Evolutionary conservation across 805 yeast species (phyloP).

Genomic region (Myxozyma lipomycoides): DNA sequence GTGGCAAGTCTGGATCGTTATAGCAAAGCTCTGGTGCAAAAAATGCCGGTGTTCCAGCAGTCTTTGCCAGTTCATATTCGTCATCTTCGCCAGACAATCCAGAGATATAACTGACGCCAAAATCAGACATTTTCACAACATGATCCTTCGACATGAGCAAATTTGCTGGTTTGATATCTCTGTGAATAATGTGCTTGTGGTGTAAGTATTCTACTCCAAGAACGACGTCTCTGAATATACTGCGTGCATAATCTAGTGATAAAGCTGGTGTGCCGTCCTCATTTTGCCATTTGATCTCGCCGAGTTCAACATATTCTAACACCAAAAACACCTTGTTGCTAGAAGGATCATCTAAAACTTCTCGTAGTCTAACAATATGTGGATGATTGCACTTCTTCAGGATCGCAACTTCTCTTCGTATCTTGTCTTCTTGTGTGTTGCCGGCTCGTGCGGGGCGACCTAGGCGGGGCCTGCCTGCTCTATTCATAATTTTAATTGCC

Average conservation of each 20-base stretch:
- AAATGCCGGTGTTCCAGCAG: constrained; percentile 97
- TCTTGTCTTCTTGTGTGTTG: constrained; percentile 61
- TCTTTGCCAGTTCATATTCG: constrained; percentile 85
- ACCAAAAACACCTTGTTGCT: constrained; percentile 86
- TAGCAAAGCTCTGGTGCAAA: constrained; percentile 90
- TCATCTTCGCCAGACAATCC: constrained; percentile 29
- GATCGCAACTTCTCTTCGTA: constrained; percentile 84
- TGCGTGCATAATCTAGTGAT: constrained; percentile 61
- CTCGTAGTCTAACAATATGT: constrained; percentile 80
- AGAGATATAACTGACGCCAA: constrained; percentile 84
- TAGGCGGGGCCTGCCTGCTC: constrained; percentile 54
- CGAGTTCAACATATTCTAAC: constrained; percentile 81
- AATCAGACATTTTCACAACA: constrained; percentile 88
- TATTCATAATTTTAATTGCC: constrained; percentile 88
- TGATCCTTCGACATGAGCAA: constrained; percentile 65
- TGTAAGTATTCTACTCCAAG: constrained; percentile 88
- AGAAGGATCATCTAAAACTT: constrained; percentile 80
- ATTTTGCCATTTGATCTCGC: constrained; percentile 82
- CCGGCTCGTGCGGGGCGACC: constrained; percentile 41
- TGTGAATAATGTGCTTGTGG: constrained; percentile 82
- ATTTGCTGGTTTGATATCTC: constrained; percentile 96
- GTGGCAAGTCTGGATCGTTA: constrained; percentile 43
- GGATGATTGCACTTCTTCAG: constrained; percentile 91
- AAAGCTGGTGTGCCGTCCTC: constrained; percentile 60
- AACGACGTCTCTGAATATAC: constrained; percentile 75